Evolutionary conservation across 306 rosid genomes (phyloP), one percentile per base, ranked within the genome.

Genomic region (Betula pendula): DNA sequence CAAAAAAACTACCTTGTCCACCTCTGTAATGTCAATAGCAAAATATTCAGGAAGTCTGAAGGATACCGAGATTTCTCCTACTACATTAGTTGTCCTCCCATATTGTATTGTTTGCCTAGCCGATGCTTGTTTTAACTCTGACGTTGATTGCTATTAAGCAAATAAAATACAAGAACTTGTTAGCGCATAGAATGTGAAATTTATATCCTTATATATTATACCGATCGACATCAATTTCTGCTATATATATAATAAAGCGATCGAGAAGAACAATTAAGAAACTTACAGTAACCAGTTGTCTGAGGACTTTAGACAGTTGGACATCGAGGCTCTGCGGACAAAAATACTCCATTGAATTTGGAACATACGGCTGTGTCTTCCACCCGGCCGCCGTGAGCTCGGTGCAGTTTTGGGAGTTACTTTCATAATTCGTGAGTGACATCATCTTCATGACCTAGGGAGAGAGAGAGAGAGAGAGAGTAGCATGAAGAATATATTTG

Each of bases 1-100:
- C n/a, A n/a, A n/a, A n/a, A n/a, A n/a, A n/a, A 35, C 40, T 35
- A 35, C 73, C 82, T 66, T 38, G 45, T 25, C 75, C 19, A 69
- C 35, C n/a, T 68, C 42, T 51, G 43, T 2, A n/a, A 17, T 50
- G 22, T n/a, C 14, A 8, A 51, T 29, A 10, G 4, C 22, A 40
- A 56, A 62, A 72, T 72, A 56, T 44, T 66, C 14, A 1, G 77
- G 82, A 3, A 52, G 58, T 51, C 50, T 24, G 42, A 79, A 79
- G 7, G 77, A 49, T 2, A 72, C 25, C 1, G 38, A 12, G 12
- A 72, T 53, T n/a, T 79, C 74, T n/a, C 68, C 58, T 2, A 6
- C 51, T 24, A 43, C 20, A 5, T 12, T 65, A 6, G 73, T 31
- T 62, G 22, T 62, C 20, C 68, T 16, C 19, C 3, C 12, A n/a